Base-by-base conservation (phyloP, 371 early-diverging fungal species). In the Smittium culicis region DNA sequence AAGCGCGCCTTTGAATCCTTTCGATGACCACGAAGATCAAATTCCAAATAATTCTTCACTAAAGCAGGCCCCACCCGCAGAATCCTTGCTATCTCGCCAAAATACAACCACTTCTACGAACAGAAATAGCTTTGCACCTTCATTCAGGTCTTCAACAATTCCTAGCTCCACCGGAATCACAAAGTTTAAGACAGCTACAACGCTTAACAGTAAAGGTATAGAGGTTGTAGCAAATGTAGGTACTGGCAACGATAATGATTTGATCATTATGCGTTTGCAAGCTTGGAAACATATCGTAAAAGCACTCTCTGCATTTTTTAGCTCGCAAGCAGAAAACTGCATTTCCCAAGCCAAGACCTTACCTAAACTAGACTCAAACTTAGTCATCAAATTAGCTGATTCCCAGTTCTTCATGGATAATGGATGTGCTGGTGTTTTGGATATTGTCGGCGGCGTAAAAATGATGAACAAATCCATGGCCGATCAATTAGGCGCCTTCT, bases 261-360 rank as follows among this genome's bases (percentile, higher is more conserved):
- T 63, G 2, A 63, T 63, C 17, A 32, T 63, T 14, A n/a, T 30
- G 33, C 31, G 63, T n/a, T 63, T 63, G 33, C 34, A 63, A 24
- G 63, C 63, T 14, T 63, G 34, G 27, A 63, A 63, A 63, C 63
- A 63, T 33, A 63, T 63, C n/a, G 34, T 63, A n/a, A 63, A 63
- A 35, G 31, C 33, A 35, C 34, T 63, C 34, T n/a, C 34, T n/a
- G 63, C 31, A n/a, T 63, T 63, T n/a, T 63, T 63, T 8, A 35
- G 35, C 14, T 20, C n/a, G 2, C 35, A 63, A 14, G 27, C 31
- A 2, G 63, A 32, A 14, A 2, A 34, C 11, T 1, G 24, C 34
- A 63, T n/a, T 11, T 1, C 34, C n/a, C 31, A 63, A 33, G 33
- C 35, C n/a, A 63, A 63, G 33, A 11, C n/a, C 11, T 30, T 63